Conservation (phyloP, 2,329 filamentous ascomycete species). For the Exserohilum turcica region DNA sequence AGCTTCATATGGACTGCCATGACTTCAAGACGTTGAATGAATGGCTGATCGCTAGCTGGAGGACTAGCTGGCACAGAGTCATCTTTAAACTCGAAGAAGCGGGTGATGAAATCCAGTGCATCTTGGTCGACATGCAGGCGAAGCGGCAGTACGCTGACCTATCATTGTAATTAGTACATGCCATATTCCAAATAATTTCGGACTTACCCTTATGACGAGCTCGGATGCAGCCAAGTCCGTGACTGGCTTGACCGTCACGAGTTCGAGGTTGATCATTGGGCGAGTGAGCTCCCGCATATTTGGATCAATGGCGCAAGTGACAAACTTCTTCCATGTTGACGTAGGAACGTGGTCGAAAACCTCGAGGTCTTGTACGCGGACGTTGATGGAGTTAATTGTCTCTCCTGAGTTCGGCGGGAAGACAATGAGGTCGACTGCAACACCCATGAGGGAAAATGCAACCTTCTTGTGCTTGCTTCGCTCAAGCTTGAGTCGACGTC, state of each 20-base stretch:
- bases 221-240: constrained; percentile 85
- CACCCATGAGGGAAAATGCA: constrained; percentile 85
- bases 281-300: constrained; percentile 84
- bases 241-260: constrained; percentile 86
- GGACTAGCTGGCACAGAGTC: constrained; percentile 63
- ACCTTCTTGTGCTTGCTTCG: constrained; percentile 94
- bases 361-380: constrained; percentile 81
- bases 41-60: constrained; percentile 70
- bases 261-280: constrained; percentile 87
- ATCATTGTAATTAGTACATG: constrained; percentile 7
- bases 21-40: constrained; percentile 87
- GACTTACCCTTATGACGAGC: constrained; percentile 75
- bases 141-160: constrained; percentile 76
- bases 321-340: constrained; percentile 98
- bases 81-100: constrained; percentile 98
- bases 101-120: constrained; percentile 92
- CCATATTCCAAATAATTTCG: background rate
- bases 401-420: constrained; percentile 79
- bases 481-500: constrained; percentile 70
- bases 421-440: constrained; percentile 79
- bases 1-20: constrained; percentile 81
- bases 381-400: constrained; percentile 84
- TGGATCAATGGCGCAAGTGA: constrained; percentile 87
- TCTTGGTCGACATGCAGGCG: constrained; percentile 96
- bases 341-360: constrained; percentile 93